Conservation (phyloP, 1,139 yeast genomes). For the Saccharomyces hybrid region DNA sequence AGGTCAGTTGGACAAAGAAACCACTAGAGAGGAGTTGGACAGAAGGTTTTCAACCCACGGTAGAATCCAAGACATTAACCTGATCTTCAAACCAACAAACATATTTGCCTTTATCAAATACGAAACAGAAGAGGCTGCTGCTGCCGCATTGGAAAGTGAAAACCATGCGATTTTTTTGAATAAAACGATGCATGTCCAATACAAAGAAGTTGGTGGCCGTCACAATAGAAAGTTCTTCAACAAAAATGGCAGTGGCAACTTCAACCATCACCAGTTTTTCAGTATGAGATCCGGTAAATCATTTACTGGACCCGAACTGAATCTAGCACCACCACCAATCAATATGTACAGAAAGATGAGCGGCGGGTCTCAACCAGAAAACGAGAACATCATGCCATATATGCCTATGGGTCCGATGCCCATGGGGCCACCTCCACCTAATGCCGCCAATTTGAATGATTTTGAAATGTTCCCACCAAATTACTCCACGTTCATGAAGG, state of each 20-base stretch:
- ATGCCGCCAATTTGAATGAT: constrained; percentile 1
- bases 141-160: constrained; percentile 73
- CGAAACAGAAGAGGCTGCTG: constrained; percentile 62
- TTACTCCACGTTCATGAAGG: constrained; percentile 3
- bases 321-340: constrained; percentile 70
- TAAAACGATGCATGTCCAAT: constrained; percentile 77
- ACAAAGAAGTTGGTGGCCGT: constrained; percentile 46
- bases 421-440: constrained; percentile 1
- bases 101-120: constrained; percentile 70
- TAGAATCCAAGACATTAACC: constrained; percentile 42
- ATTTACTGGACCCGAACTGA: constrained; percentile 37
- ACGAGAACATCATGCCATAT: constrained; percentile 3
- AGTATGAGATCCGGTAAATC: constrained; percentile 12
- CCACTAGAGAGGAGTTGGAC: constrained; percentile 47
- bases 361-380: constrained; percentile 6
- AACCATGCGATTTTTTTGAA: constrained; percentile 68
- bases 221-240: constrained; percentile 18
- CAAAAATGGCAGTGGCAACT: constrained; percentile 15
- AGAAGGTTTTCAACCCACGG: constrained; percentile 67
- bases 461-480: constrained; percentile 1
- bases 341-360: constrained; percentile 40
- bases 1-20: constrained; percentile 56
- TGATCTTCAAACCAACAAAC: constrained; percentile 45
- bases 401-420: constrained; percentile 2
- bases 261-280: constrained; percentile 18